Evolutionary conservation across 2,329 filamentous ascomycete species (phyloP).

Genomic region (Aureobasidium lini): DNA sequence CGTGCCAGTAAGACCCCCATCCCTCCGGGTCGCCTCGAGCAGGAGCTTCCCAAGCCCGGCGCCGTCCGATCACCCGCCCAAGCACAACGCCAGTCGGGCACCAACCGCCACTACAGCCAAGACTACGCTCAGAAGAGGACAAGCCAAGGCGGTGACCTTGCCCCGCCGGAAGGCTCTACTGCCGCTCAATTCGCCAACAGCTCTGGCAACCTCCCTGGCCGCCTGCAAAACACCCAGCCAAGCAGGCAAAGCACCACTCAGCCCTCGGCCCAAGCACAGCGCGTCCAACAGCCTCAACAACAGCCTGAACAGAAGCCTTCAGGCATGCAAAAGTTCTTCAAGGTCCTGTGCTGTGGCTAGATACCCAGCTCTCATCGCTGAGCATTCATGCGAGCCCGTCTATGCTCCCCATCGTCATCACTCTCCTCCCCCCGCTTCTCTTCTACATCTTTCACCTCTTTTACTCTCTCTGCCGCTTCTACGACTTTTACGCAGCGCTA

Average conservation of each 20-base stretch:
- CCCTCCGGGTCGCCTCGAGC: constrained; percentile 39
- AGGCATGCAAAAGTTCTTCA: constrained; percentile 87
- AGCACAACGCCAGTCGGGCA: constrained; percentile 43
- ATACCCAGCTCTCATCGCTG: not conserved
- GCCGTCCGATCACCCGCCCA: constrained; percentile 62
- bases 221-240: constrained; percentile 13
- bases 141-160: constrained; percentile 70
- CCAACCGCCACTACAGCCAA: constrained; percentile 22
- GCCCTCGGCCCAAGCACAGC: constrained; percentile 17
- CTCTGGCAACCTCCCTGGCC: constrained; percentile 66
- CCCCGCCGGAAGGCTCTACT: constrained; percentile 74
- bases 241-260: constrained; percentile 16
- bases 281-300: constrained; percentile 38
- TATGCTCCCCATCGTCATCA: not conserved
- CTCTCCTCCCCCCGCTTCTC: constrained; percentile 1
- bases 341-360: constrained; percentile 78
- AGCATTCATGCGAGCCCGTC: not conserved
- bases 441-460: not conserved
- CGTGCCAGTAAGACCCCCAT: constrained; percentile 48
- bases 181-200: constrained; percentile 97
- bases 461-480: constrained; percentile 3
- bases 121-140: constrained; percentile 55
- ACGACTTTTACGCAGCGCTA: constrained; percentile 4
- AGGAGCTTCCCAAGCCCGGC: constrained; percentile 52
- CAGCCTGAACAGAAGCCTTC: constrained; percentile 64